Base-by-base conservation (phyloP, 1,284 basidiomycete genomes). In the Cutaneotrichosporon sp. region DNA sequence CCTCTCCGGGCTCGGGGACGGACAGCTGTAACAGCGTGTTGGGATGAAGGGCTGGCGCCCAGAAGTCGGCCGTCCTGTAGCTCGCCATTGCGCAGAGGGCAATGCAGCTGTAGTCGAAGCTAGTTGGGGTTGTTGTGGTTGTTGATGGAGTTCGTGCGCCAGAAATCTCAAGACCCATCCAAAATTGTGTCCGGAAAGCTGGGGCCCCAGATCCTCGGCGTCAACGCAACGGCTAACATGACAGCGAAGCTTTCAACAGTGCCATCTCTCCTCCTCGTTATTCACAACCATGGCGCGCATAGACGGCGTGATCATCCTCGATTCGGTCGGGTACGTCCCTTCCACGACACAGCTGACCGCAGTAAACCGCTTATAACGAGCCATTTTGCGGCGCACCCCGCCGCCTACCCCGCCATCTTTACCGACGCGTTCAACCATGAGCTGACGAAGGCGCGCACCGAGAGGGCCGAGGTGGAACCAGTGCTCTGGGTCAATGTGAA, bases 321-420 rank as follows among this genome's bases (percentile, higher is more conserved):
- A 92, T 74, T 79, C 80, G 52, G 80, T 82, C 60, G 87, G 88
- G 85, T 88, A 63, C 65, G 84, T 76, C 41, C 32, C 27, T 5
- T 6, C 4, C 7, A 7, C 29, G 14, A 3, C 17, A 14, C 10
- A 35, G n/a, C 51, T 60, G 27, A 58, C 29, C 1, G 4, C 54
- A 91, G 89, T 45, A 86, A 84, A 49, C 86, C 91, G 31, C 86
- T 97, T 59, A 88, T 94, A 58, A 88, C 92, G 70, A 91, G 90
- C 31, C 88, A 88, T 47, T 97, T 96, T 75, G 84, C 87, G 52
- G 83, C 85, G 19, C 83, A 83, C 46, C 81, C 86, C 10, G 75
- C 87, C 0, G 83, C 86, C 1, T 92, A 91, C 70, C 86, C 90
- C 2, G 78, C 90, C 10, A 76, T 93, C 7, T 89, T 93, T 71